Evolutionary conservation across 768 basidiomycete species (phyloP).

Genomic region (Candolleomyces eurysporus): DNA sequence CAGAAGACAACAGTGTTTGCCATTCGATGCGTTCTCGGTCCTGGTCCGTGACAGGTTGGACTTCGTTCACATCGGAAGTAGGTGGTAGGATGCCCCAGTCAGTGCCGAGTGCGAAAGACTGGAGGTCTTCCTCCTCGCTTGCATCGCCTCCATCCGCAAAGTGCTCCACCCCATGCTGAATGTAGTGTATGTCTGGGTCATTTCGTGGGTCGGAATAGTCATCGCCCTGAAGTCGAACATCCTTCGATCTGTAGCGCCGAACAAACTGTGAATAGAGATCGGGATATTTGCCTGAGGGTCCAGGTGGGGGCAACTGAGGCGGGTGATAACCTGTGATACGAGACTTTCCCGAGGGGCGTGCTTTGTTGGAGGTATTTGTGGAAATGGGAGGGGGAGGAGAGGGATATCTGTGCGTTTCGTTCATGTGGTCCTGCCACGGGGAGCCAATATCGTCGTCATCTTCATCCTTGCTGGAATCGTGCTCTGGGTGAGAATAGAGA

Average conservation of each 20-base stretch:
- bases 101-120: conserved; percentile 35
- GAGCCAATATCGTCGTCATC: conserved; percentile 36
- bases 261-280: conserved; percentile 82
- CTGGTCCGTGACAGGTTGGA: conserved; percentile 65
- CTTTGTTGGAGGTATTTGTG: conserved; percentile 21
- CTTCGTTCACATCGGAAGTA: conserved; percentile 59
- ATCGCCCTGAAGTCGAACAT: conserved; percentile 33
- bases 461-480: conserved; percentile 44
- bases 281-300: conserved; percentile 32
- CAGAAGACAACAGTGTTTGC: conserved; percentile 94
- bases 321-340: conserved; percentile 21
- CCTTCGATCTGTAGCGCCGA: conserved; percentile 64
- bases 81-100: conserved; percentile 52
- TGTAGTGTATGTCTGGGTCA: conserved; percentile 84
- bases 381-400: conserved; percentile 33
- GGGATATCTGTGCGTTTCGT: conserved; percentile 28
- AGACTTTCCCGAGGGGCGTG: conserved; percentile 24
- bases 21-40: conserved; percentile 88
- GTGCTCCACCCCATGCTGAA: conserved; percentile 66
- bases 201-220: conserved; percentile 67
- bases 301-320: conserved; percentile 13
- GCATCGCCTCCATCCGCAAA: conserved; percentile 68
- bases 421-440: conserved; percentile 30
- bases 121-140: conserved; percentile 73
- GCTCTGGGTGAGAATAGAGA: conserved; percentile 61